These are phyloP conservation scores for Podospora conica DNA, from an alignment of 495 filamentous ascomycete species.

Conservation along the genomic window DNA sequence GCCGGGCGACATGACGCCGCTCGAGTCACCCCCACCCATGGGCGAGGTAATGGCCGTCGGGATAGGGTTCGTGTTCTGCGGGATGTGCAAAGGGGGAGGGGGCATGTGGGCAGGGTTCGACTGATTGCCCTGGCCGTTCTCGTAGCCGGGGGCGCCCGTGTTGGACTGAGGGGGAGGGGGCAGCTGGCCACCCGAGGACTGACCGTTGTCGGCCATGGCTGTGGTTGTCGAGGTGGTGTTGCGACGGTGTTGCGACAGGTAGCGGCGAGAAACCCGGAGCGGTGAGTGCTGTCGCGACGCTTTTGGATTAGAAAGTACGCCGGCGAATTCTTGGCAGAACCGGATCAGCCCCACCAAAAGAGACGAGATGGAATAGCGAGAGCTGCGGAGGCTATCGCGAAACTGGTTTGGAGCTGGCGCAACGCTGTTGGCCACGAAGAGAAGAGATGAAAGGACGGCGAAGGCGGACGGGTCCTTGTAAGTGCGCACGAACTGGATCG, in stretches of 20 bases:
- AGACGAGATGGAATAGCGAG: background rate
- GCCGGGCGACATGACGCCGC: slow-evolving; percentile 72
- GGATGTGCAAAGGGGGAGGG: slow-evolving; percentile 87
- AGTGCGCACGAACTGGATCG: background rate
- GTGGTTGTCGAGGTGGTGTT: slow-evolving; percentile 8
- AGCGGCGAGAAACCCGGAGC: background rate
- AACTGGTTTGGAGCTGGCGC: slow-evolving; percentile 1
- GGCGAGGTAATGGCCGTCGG: slow-evolving; percentile 88
- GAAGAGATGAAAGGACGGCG: background rate
- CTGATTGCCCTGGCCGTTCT: slow-evolving; percentile 60
- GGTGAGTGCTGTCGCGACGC: background rate
- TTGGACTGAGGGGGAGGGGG: slow-evolving; percentile 61
- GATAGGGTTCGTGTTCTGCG: slow-evolving; percentile 94
- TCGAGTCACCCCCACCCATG: slow-evolving; percentile 58
- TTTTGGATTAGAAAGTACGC: background rate
- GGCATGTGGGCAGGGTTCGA: slow-evolving; percentile 81
- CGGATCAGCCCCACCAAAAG: background rate
- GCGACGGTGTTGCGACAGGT: background rate
- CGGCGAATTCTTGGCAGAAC: background rate
- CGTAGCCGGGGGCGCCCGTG: slow-evolving; percentile 63
- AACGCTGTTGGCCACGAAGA: slow-evolving; percentile 6
- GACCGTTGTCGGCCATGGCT: slow-evolving; percentile 63
- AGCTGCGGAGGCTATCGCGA: background rate
- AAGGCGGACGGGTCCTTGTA: background rate
- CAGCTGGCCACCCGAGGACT: slow-evolving; percentile 50